Conservation (phyloP, 805 yeast genomes). For the Teunomyces atbi region DNA sequence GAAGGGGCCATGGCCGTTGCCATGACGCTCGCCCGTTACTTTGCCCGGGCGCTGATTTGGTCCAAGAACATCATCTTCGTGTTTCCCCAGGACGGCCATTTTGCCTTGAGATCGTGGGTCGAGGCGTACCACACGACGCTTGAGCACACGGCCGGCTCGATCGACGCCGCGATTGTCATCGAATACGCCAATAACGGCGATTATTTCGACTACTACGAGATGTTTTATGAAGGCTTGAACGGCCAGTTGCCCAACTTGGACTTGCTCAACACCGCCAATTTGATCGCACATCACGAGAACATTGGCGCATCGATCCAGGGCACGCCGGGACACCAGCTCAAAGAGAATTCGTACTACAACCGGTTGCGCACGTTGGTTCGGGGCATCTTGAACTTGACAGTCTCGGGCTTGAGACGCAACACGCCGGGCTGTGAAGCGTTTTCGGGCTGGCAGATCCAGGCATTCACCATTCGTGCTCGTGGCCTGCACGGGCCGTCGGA, state of each 20-base stretch:
- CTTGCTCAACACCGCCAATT: conserved; percentile 76
- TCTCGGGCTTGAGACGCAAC: conserved; percentile 60
- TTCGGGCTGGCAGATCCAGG: conserved; percentile 94
- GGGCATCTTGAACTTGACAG: conserved; percentile 68
- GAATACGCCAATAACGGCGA: conserved; percentile 73
- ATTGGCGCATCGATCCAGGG: conserved; percentile 67
- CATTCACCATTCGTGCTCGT: conserved; percentile 73
- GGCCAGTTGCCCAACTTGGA: conserved; percentile 97
- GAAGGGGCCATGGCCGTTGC: conserved; percentile 78
- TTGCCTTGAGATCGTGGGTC: conserved; percentile 82
- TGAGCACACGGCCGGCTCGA: conserved; percentile 88
- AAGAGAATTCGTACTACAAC: conserved; percentile 47
- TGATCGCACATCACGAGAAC: conserved; percentile 72
- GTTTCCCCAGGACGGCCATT: conserved; percentile 68
- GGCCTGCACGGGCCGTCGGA: conserved; percentile 55
- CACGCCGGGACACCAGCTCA: conserved; percentile 45
- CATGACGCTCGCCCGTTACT: conserved; percentile 73
- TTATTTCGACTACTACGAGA: conserved; percentile 68
- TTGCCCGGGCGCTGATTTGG: conserved; percentile 88
- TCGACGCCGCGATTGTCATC: conserved; percentile 84
- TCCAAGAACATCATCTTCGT: conserved; percentile 89
- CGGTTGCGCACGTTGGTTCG: conserved; percentile 58
- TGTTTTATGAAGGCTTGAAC: conserved; percentile 82
- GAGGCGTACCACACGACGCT: conserved; percentile 85
- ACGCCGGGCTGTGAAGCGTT: conserved; percentile 83